These are phyloP conservation scores for Kondoa malvinella DNA, from an alignment of 768 basidiomycete species.

Conservation along the genomic window DNA sequence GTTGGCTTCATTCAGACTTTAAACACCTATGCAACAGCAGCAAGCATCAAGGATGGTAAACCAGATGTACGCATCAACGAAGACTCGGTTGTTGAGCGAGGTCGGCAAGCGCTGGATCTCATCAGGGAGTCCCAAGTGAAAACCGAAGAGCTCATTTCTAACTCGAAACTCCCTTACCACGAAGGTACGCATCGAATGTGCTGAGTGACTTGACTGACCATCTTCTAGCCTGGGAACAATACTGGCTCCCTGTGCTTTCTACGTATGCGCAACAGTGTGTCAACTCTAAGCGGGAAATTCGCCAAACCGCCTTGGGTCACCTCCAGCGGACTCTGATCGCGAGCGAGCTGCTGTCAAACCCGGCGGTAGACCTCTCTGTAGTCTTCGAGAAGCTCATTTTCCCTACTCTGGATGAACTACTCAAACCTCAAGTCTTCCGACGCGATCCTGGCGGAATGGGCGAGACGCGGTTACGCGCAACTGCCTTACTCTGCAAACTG, in stretches of 20 bases:
- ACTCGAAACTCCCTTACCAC: conserved; percentile 24
- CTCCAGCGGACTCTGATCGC: conserved; percentile 72
- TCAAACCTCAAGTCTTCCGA: conserved; percentile 61
- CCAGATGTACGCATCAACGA: conserved; percentile 26
- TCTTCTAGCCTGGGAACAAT: conserved; percentile 52
- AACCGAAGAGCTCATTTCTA: conserved; percentile 45
- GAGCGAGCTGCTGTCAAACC: conserved; percentile 47
- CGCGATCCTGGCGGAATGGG: conserved; percentile 69
- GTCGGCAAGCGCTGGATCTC: conserved; percentile 63
- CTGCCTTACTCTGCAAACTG: conserved; percentile 78
- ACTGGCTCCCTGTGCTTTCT: conserved; percentile 55
- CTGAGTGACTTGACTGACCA: neutral
- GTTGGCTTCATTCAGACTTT: conserved; percentile 58
- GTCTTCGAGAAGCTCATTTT: conserved; percentile 79
- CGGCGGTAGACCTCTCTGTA: conserved; percentile 52
- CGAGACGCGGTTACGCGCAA: conserved; percentile 73
- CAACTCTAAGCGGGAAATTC: conserved; percentile 65
- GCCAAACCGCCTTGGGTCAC: conserved; percentile 59
- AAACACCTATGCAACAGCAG: conserved; percentile 68
- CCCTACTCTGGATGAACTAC: conserved; percentile 74
- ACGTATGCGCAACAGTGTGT: conserved; percentile 64
- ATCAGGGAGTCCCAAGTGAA: conserved; percentile 54
- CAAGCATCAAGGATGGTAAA: conserved; percentile 37
- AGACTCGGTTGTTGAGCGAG: conserved; percentile 61
- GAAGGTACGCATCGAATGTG: conserved; percentile 29